Evolutionary conservation across 2,329 filamentous ascomycete species (phyloP).

Genomic region (Aspergillus sp.): DNA sequence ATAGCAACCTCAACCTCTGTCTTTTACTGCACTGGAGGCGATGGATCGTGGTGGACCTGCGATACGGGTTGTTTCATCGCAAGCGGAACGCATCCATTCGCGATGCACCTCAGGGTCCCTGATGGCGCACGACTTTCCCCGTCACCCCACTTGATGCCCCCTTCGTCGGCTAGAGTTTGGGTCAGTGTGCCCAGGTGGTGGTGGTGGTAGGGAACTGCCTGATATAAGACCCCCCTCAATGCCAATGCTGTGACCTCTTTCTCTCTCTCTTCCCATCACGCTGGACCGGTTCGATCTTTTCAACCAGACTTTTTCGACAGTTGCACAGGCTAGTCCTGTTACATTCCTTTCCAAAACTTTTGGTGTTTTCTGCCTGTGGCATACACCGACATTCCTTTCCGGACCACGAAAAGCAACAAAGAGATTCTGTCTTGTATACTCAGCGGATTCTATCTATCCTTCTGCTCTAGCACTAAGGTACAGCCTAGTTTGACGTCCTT

Average conservation of each 20-base stretch:
- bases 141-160: background rate
- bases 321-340: slow-evolving; percentile 42
- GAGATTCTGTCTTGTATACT: slow-evolving; percentile 5
- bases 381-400: slow-evolving; percentile 36
- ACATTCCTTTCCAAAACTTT: slow-evolving; percentile 23
- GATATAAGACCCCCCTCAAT: slow-evolving; percentile 26
- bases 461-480: no score
- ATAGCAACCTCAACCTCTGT: slow-evolving; percentile 6
- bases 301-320: slow-evolving; percentile 32
- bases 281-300: slow-evolving; percentile 32
- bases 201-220: background rate
- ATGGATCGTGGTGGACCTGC: background rate
- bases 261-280: slow-evolving; percentile 24
- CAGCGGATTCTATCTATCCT: no score
- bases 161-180: slow-evolving; percentile 10
- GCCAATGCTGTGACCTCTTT: slow-evolving; percentile 18
- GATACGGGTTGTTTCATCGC: slow-evolving; percentile 12
- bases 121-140: background rate
- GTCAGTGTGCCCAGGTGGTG: background rate
- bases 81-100: slow-evolving; percentile 8
- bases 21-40: background rate
- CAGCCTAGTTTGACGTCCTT: no score
- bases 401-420: background rate
- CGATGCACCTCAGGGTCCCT: slow-evolving; percentile 10
- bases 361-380: slow-evolving; percentile 40